These are phyloP conservation scores for Aurinia saxatilis DNA, from an alignment of 345 rosid genomes.

Conservation along the genomic window DNA sequence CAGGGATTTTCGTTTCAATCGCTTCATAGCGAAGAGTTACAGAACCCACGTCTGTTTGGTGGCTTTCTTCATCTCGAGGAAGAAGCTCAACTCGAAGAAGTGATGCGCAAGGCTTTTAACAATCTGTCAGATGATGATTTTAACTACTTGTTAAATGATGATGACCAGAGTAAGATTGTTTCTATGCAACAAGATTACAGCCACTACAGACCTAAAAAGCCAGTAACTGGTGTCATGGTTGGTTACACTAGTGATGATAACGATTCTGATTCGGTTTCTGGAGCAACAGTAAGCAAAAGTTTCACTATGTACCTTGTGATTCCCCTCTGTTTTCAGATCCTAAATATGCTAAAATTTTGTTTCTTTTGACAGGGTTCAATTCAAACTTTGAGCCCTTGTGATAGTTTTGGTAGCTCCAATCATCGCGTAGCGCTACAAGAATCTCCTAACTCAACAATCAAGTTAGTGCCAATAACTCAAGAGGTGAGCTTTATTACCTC, in stretches of 20 bases:
- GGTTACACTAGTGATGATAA: slow-evolving; percentile 11
- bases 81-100: not conserved
- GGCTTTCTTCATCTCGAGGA: not conserved
- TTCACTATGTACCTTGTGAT: not conserved
- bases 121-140: not conserved
- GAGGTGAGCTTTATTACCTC: slow-evolving; percentile 3
- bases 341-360: not conserved
- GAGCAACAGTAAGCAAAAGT: slow-evolving; percentile 13
- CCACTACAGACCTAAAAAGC: slow-evolving; percentile 5
- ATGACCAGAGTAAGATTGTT: not conserved
- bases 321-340: not conserved
- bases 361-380: not conserved
- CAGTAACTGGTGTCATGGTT: not conserved
- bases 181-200: not conserved
- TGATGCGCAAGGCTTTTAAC: not conserved
- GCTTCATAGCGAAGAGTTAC: not conserved
- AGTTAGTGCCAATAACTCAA: not conserved
- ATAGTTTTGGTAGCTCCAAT: slow-evolving; percentile 15
- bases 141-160: not conserved
- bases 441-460: not conserved
- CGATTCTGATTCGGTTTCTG: slow-evolving; percentile 1
- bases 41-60: not conserved
- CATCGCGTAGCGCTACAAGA: not conserved
- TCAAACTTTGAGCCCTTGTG: slow-evolving; percentile 6
- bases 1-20: not conserved